Evolutionary conservation across 192 early-diverging fungal species (phyloP).

Genomic region (Umbelopsis vinacea): DNA sequence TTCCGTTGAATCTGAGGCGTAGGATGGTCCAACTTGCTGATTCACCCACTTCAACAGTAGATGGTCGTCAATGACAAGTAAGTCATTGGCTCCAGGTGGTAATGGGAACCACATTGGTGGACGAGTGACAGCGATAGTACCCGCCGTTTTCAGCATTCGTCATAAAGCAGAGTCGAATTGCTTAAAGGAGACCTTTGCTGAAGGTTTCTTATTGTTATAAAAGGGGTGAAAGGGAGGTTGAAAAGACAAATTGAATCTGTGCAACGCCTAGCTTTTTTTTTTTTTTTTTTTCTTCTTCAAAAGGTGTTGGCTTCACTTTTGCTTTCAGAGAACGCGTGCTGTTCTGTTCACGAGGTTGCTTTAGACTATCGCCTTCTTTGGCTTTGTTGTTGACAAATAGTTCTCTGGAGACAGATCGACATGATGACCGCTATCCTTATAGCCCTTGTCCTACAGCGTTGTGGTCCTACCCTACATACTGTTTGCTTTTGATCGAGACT

Average conservation of each 20-base stretch:
- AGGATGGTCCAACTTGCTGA: not conserved
- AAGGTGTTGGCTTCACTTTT: not conserved
- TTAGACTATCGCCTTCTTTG: no score
- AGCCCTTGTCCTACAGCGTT: no score
- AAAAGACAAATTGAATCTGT: slow-evolving; percentile 21
- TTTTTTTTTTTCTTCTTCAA: not conserved
- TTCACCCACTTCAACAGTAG: slow-evolving; percentile 7
- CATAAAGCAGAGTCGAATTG: slow-evolving; percentile 22
- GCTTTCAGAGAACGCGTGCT: not conserved
- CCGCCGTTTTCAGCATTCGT: slow-evolving; percentile 24
- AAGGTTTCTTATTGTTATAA: slow-evolving; percentile 10
- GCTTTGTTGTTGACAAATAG: no score
- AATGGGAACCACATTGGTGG: slow-evolving; percentile 4
- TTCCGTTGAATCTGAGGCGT: not conserved
- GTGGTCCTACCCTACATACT: no score
- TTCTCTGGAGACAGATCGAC: no score
- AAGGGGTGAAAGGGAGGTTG: slow-evolving; percentile 15
- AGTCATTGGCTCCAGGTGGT: not conserved
- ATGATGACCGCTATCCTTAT: no score
- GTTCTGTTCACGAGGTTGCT: not conserved
- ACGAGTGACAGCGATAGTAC: slow-evolving; percentile 12
- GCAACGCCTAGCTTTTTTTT: slow-evolving; percentile 8
- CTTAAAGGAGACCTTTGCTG: not conserved
- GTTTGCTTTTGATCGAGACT: no score
- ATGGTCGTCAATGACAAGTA: slow-evolving; percentile 13